These are phyloP conservation scores for Dendrobium chrysotoxum DNA, from an alignment of 106 monocot species.

Conservation along the genomic window DNA sequence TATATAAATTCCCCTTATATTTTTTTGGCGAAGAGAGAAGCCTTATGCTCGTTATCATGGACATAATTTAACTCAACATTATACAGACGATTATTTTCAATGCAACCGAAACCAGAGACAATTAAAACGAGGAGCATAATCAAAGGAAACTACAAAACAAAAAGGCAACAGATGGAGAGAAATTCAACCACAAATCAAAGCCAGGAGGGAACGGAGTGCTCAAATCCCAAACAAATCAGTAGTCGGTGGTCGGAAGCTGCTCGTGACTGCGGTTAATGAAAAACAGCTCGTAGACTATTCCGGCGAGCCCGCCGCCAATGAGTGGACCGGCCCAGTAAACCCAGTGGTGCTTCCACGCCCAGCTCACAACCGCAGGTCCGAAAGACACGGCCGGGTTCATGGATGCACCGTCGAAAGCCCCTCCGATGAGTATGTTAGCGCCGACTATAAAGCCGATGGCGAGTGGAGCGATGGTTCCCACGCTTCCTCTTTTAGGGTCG, in stretches of 20 bases:
- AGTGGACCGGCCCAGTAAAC: constrained; percentile 42
- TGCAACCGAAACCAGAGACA: neutral
- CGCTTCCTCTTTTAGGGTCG: constrained; percentile 33
- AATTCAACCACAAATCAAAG: neutral
- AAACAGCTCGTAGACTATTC: constrained; percentile 25
- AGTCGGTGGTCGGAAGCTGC: constrained; percentile 30
- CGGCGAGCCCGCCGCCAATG: constrained; percentile 35
- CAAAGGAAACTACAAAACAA: neutral
- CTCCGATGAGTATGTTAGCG: constrained; percentile 34
- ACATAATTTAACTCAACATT: neutral
- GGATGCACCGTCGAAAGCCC: constrained; percentile 36
- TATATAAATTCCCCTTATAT: neutral
- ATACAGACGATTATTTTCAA: neutral
- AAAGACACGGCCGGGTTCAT: constrained; percentile 48
- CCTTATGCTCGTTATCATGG: neutral
- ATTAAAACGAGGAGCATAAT: neutral
- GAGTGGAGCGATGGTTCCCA: constrained; percentile 39
- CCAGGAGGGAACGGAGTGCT: neutral
- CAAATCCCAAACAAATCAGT: constrained; percentile 12
- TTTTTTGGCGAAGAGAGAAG: neutral
- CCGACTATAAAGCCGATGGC: constrained; percentile 47
- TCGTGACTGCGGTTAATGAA: constrained; percentile 30
- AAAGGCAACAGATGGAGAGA: neutral
- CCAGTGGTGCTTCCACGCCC: constrained; percentile 32
- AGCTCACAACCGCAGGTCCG: constrained; percentile 40